Evolutionary conservation across 1,139 yeast genomes (phyloP), one percentile per base, ranked within the genome.

Genomic region (Nakaseomyces delphensis): DNA sequence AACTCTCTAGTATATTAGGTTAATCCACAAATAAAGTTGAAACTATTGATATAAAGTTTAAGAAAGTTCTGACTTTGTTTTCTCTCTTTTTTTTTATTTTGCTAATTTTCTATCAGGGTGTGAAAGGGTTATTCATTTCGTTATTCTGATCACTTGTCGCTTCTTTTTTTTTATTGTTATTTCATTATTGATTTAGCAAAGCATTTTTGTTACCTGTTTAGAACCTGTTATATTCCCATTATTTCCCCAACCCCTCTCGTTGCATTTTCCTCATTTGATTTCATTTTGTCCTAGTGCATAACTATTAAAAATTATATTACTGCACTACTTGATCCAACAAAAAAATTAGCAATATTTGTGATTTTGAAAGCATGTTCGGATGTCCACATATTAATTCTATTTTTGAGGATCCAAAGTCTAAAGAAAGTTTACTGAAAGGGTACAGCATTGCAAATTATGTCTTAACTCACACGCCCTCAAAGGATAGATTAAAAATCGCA

Each of bases 361-460:
- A 8, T 9, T 2, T n/a, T n/a, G 4, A 18, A 8, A 5, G 23
- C 7, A 33, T 33, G 37, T 20, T 20, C 21, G 37, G 21, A 11
- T 36, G 40, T 23, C 25, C 35, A 20, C 63, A 59, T 47, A 52
- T 55, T 25, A 48, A 54, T 28, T 56, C 56, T 36, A 54, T 57
- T 9, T 48, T 59, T 11, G 50, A 52, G 18, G 52, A 55, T 45
- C 47, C 51, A 18, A 53, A 51, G 40, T 48, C 57, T 21, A 54
- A 49, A 33, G 59, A 54, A 24, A 55, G 55, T 27, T 54, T 56
- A 7, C 38, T 57, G 23, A 56, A 52, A 41, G 51, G 59, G 7
- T 58, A 51, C 43, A 54, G 55, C 40, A 53, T 53, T 32, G 56
- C 59, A 13, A 49, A 54, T 23, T 51, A 50, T 42, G 48, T 56